These are phyloP conservation scores for Myriosclerotinia scirpicola DNA, from an alignment of 2,329 filamentous ascomycete species.

Conservation along the genomic window DNA sequence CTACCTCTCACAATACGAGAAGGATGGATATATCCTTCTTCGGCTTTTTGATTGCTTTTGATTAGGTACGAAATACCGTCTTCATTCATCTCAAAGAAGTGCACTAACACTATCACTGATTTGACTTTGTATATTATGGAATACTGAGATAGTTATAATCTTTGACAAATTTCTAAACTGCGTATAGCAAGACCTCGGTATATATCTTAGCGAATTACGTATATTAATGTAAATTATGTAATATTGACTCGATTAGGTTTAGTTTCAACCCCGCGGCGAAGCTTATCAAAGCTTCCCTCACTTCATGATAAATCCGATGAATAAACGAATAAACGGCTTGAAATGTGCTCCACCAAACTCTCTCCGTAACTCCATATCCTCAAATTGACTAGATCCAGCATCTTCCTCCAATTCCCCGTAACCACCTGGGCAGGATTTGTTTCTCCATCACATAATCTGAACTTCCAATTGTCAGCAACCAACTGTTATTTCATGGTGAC, in stretches of 20 bases:
- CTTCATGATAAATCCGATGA: slow-evolving; percentile 9
- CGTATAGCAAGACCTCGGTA: too few species aligned
- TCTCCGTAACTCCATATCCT: slow-evolving; percentile 12
- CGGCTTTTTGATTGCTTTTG: too few species aligned
- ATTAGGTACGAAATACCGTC: too few species aligned
- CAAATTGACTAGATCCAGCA: background rate
- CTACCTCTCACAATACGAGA: background rate
- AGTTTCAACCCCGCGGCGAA: slow-evolving; percentile 1
- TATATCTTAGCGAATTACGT: background rate
- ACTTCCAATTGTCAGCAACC: slow-evolving; percentile 13
- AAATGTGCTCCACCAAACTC: background rate
- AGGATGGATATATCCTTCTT: too few species aligned
- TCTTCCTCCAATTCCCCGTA: background rate
- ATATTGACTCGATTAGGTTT: slow-evolving; percentile 8
- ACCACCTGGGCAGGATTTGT: background rate
- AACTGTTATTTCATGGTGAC: background rate
- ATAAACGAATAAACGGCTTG: background rate
- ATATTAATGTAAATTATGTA: slow-evolving; percentile 8
- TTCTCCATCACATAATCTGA: background rate
- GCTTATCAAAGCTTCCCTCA: slow-evolving; percentile 11
- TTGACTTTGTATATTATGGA: too few species aligned
- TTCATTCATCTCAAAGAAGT: too few species aligned
- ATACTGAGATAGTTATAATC: too few species aligned
- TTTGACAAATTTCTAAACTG: too few species aligned
- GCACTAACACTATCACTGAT: too few species aligned